A percentile compares a stretch with the other conserved stretches of the same genome.
Evolutionary conservation across 2,329 filamentous ascomycete genomes (phyloP).

Genomic region (Ophiocordyceps unilateralis): DNA sequence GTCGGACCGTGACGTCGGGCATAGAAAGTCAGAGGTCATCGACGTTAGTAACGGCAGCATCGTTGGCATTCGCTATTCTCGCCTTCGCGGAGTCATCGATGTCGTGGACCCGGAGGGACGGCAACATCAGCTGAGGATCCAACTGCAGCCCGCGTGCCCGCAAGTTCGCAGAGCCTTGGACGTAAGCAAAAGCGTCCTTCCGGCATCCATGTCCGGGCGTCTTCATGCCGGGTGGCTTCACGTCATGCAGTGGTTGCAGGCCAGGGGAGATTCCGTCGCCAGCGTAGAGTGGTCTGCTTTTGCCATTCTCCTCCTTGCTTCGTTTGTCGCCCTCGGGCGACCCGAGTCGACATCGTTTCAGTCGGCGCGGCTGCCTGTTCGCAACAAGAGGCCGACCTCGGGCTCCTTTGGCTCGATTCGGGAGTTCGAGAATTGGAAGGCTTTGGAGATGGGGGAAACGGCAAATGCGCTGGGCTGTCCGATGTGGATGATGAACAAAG

Average conservation of each 20-base stretch:
- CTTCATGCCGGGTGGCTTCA: constrained; percentile 59
- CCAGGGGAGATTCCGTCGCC: constrained; percentile 24
- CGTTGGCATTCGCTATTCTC: constrained; percentile 37
- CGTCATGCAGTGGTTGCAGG: constrained; percentile 48
- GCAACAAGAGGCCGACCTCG: constrained; percentile 15
- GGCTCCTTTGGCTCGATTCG: constrained; percentile 18
- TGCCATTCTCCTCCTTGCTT: constrained; percentile 43
- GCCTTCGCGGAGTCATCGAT: constrained; percentile 44
- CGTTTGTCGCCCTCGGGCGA: constrained; percentile 43
- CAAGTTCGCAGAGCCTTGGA: constrained; percentile 44
- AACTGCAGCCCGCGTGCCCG: constrained; percentile 46
- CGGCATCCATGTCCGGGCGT: constrained; percentile 38
- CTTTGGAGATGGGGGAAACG: constrained; percentile 27
- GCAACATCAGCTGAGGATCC: constrained; percentile 49
- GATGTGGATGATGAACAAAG: constrained; percentile 40
- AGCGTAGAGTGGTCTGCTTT: constrained; percentile 55
- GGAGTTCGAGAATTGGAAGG: constrained; percentile 27
- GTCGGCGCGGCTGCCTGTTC: constrained; percentile 11
- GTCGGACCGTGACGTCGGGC: constrained; percentile 32
- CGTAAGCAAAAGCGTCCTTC: constrained; percentile 46
- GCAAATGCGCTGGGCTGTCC: constrained; percentile 32
- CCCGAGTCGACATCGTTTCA: constrained; percentile 10
- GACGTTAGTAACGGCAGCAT: constrained; percentile 30
- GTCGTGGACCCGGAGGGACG: constrained; percentile 43
- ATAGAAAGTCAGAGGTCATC: constrained; percentile 26